A percentile compares a stretch with the other conserved stretches of the same genome.
phyloP scores from a whole-genome alignment of 2,329 filamentous ascomycete species.

The Esteya vermicola region DNA sequence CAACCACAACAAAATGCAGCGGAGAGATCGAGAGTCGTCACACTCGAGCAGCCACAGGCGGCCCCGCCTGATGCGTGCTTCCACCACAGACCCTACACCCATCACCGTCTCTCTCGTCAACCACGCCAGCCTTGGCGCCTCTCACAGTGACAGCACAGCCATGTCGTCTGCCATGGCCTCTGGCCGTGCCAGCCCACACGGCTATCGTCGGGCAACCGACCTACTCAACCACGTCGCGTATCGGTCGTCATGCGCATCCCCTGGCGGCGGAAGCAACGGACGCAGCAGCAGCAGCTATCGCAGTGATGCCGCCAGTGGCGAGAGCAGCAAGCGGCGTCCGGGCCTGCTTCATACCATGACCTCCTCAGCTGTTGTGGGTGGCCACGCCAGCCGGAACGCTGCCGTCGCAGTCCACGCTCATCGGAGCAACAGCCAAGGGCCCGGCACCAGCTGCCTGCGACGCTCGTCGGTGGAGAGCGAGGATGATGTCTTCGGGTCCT shows the following conservation, averaged over 20 bases:
- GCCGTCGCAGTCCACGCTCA: not conserved
- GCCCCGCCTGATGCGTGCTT: constrained; percentile 39
- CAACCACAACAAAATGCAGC: no score
- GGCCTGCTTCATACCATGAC: not conserved
- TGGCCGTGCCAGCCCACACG: not conserved
- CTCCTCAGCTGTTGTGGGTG: not conserved
- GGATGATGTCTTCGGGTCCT: constrained; percentile 10
- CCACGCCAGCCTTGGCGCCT: constrained; percentile 26
- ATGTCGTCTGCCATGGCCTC: not conserved
- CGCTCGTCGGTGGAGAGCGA: constrained; percentile 1
- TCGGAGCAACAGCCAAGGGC: not conserved
- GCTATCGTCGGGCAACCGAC: constrained; percentile 33
- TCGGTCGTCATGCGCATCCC: constrained; percentile 19
- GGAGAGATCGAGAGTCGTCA: constrained; percentile 22
- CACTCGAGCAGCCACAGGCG: constrained; percentile 26
- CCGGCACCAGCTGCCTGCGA: not conserved
- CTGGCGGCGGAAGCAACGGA: not conserved
- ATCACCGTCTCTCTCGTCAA: constrained; percentile 41
- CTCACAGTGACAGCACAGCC: not conserved
- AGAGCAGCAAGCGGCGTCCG: not conserved
- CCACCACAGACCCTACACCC: constrained; percentile 42
- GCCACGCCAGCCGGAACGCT: not conserved
- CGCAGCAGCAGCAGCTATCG: not conserved
- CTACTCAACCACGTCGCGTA: constrained; percentile 39
- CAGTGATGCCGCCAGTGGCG: not conserved